Evolutionary conservation across 495 filamentous ascomycete genomes (phyloP).

Genomic region (Bacidia gigantensis): DNA sequence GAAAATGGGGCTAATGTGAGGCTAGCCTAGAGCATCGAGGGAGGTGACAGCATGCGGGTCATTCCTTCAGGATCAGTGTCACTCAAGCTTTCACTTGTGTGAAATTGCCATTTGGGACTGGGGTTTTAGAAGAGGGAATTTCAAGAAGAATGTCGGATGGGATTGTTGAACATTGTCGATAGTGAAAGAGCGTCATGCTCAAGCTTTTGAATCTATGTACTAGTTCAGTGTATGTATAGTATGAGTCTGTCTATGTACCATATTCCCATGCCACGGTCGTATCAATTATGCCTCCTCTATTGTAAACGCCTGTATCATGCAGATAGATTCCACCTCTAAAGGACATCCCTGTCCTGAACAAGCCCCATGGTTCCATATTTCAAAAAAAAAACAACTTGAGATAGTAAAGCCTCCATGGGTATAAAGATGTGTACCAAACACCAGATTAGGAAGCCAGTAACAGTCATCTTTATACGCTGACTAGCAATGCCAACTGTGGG

Average conservation of each 20-base stretch:
- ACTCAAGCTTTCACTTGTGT: no score
- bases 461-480: not conserved
- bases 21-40: no score
- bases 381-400: no score
- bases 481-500: conserved; percentile 12
- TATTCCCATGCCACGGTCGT: not conserved
- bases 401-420: not conserved
- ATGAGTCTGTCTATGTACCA: not conserved
- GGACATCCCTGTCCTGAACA: not conserved
- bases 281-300: not conserved
- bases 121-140: no score
- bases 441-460: not conserved
- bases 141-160: no score
- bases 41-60: no score
- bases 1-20: no score
- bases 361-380: not conserved
- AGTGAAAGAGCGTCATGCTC: not conserved
- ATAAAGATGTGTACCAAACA: not conserved
- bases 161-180: no score
- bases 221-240: not conserved
- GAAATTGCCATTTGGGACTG: no score
- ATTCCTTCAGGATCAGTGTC: no score
- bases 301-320: not conserved
- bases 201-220: not conserved
- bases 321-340: not conserved